Base-by-base conservation (phyloP, 1,284 basidiomycete genomes). In the Leccinum fallax region DNA sequence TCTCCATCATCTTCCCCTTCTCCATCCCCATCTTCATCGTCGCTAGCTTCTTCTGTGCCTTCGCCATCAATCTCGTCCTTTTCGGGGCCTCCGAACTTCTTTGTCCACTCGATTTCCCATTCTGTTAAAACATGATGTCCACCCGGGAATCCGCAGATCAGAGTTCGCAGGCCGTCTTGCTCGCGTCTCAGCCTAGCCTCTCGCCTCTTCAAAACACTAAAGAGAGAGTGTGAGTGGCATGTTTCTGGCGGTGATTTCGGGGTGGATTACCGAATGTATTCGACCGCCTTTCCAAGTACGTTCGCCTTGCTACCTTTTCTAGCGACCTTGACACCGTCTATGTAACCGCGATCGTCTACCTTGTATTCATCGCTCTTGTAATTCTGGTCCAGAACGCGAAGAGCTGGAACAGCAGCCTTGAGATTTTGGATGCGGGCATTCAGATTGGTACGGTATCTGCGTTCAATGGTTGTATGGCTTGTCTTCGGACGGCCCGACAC, bases 401-500 rank as follows among this genome's bases (percentile, higher is more conserved):
- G 81, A 0, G 93, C 93, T 2, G 93, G 93, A 2, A 95, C 92
- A 10, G 93, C 89, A 69, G 87, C 85, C 60, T 91, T 88, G 49
- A 96, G 80, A 60, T 89, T 89, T 61, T 90, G 88, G 52, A 96
- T 95, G 55, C 93, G 88, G 11, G 93, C 92, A 71, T 96, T 96
- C 62, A 96, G 83, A 74, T 95, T 95, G 16, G 94, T 95, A 46
- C 94, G 86, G 71, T 95, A 93, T 34, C 94, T 84, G 15, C 94
- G 85, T 76, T 96, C 94, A 66, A 96, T 95, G 26, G 93, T 94
- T 10, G 94, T 96, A 74, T 96, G 94, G 62, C 91, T 93, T 0
- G 91, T 93, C 76, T 93, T 93, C n/a, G 89, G 86, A 3, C 90
- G 85, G 1, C 78, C 76, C 16, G 77, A 70, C 28, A 75, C 51